Evolutionary conservation across 192 early-diverging fungal species (phyloP), one percentile per base, ranked within the genome.

Genomic region (Funneliformis mosseae): DNA sequence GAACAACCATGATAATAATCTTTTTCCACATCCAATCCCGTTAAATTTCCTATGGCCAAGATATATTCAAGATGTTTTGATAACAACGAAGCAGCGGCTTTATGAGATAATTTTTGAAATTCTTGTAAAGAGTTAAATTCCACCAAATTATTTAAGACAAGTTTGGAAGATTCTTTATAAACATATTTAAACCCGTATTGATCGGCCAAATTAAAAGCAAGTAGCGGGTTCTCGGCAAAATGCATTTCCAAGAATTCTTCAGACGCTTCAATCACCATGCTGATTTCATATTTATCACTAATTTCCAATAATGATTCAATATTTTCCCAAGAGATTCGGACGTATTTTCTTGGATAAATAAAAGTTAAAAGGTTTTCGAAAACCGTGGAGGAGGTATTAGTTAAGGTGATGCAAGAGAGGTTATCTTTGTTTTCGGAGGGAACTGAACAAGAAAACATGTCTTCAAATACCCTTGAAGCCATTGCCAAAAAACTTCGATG

Each of bases 101-200:
- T 41, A 71, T 18, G 10, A 23, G 69, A 71, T 45, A 71, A 25
- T 43, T n/a, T 25, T 43, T 71, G 27, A 71, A 71, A 71, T 21
- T 71, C 39, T 42, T 16, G 33, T 9, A 8, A 71, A 42, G 21
- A 8, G 16, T 71, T 43, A 41, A 71, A 71, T 21, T 18, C 42
- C n/a, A 41, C 21, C 42, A 71, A 71, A 10, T 71, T 41, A n/a
- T 71, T 43, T 33, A 71, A n/a, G 11, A 71, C 69, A 11, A 71
- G 39, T 71, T 71, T 71, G n/a, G 69, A 71, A 2, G 69, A 71
- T 43, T 71, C 69, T 71, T 71, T 71, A 71, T 71, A 71, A 11
- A 71, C 69, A 21, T 28, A 33, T 71, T 43, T 71, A 41, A 71
- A 71, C 16, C n/a, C 18, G n/a, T 23, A 39, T 18, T 10, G 33